These are phyloP conservation scores for Paramecium pentaurelia DNA, from an alignment of 73 alveolate species.

Conservation along the genomic window DNA sequence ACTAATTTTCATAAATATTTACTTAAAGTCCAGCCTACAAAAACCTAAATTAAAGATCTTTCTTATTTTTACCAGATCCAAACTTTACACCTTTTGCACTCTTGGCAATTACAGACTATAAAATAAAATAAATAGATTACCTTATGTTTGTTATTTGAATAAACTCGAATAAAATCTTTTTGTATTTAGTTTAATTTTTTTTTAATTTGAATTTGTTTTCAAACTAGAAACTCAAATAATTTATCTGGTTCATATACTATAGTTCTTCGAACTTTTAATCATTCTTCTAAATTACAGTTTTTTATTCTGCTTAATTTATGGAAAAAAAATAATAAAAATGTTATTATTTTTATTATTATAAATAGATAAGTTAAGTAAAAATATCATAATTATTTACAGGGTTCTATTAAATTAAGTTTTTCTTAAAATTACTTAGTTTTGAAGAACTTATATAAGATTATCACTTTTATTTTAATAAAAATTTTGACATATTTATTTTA, in stretches of 20 bases:
- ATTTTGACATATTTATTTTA: too few relatives aligned
- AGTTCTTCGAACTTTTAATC: not conserved
- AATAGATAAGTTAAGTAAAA: too few relatives aligned
- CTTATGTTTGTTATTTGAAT: not conserved
- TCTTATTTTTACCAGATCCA: constrained; percentile 79
- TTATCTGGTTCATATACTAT: not conserved
- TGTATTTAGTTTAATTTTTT: not conserved
- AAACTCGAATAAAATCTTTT: not conserved
- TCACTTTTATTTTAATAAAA: too few relatives aligned
- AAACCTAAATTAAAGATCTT: constrained; percentile 94
- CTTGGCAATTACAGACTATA: constrained; percentile 38
- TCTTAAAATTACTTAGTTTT: too few relatives aligned
- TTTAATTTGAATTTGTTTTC: constrained; percentile 38
- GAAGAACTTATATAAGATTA: too few relatives aligned
- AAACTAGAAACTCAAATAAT: not conserved
- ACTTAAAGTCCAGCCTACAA: constrained; percentile 94
- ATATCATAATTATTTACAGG: too few relatives aligned
- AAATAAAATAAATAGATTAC: not conserved
- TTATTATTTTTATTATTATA: not conserved
- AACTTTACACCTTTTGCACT: constrained; percentile 80
- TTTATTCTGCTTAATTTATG: not conserved
- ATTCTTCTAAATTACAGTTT: not conserved
- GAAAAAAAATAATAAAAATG: not conserved
- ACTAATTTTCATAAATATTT: constrained; percentile 62
- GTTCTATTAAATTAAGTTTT: too few relatives aligned